phyloP scores from a whole-genome alignment of 2,329 filamentous ascomycete species.

The Colletotrichum plurivorum region DNA sequence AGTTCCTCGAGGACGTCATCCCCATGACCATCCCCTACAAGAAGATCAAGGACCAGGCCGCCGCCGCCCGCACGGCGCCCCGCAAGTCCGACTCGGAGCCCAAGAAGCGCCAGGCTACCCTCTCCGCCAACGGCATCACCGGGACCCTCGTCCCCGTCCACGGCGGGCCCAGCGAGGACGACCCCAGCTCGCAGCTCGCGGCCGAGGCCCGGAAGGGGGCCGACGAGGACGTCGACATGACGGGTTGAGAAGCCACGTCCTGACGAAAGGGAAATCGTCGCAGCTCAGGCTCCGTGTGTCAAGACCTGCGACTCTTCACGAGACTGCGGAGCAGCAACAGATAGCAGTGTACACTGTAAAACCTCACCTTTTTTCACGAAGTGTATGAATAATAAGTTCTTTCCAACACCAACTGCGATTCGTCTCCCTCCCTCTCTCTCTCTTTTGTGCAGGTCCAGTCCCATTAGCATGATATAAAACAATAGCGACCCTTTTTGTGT shows the following conservation, averaged over 20 bases:
- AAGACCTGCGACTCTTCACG: neutral
- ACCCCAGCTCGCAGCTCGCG: slow-evolving; percentile 68
- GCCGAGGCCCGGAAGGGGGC: slow-evolving; percentile 67
- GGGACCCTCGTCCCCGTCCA: slow-evolving; percentile 24
- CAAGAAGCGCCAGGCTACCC: slow-evolving; percentile 45
- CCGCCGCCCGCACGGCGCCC: slow-evolving; percentile 63
- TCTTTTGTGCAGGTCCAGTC: neutral
- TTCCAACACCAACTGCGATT: neutral
- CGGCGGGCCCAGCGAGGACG: slow-evolving; percentile 45
- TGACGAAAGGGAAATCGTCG: neutral
- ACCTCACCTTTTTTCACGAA: slow-evolving; percentile 12
- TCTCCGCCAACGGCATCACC: slow-evolving; percentile 35
- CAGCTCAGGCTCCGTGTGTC: too few species aligned
- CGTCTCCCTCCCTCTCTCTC: neutral
- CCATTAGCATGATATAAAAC: slow-evolving; percentile 4
- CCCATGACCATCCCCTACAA: slow-evolving; percentile 88
- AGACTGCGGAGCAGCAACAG: neutral
- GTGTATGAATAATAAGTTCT: slow-evolving; percentile 26
- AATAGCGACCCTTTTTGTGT: slow-evolving; percentile 4
- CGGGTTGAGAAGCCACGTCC: slow-evolving; percentile 51
- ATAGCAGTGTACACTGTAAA: neutral
- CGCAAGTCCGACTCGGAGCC: slow-evolving; percentile 57
- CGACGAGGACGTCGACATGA: slow-evolving; percentile 73
- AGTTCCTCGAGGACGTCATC: slow-evolving; percentile 93
- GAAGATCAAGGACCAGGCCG: slow-evolving; percentile 77